Conservation (phyloP, 139 green algal genomes). For the Closterium sp. region DNA sequence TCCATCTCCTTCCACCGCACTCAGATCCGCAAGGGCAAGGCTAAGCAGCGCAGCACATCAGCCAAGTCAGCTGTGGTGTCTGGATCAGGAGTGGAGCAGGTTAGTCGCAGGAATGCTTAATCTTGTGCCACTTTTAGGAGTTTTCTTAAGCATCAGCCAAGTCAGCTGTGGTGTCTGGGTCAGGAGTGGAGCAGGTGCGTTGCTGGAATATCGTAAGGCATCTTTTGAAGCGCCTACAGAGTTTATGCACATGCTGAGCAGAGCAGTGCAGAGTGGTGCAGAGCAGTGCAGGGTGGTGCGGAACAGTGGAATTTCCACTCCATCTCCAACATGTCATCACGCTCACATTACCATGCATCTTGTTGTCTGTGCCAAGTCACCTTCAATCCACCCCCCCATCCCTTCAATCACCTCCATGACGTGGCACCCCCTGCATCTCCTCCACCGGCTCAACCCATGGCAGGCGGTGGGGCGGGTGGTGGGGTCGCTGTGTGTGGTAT, state of each 20-base stretch:
- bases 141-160: too few species aligned
- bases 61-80: background rate
- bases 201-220: background rate
- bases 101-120: background rate
- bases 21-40: conserved; percentile 5
- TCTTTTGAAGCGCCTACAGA: too few species aligned
- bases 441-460: background rate
- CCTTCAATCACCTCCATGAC: too few species aligned
- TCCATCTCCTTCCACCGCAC: background rate
- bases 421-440: conserved; percentile 2
- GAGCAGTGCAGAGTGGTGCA: too few species aligned
- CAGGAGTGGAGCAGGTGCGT: background rate
- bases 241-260: too few species aligned
- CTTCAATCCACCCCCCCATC: background rate
- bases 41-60: conserved; percentile 23
- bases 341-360: too few species aligned
- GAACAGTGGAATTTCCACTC: too few species aligned
- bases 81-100: background rate
- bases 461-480: conserved; percentile 87
- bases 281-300: too few species aligned
- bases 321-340: too few species aligned
- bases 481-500: conserved; percentile 86
- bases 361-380: too few species aligned
- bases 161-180: background rate
- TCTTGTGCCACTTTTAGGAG: too few species aligned